Evolutionary conservation across 2,329 filamentous ascomycete genomes (phyloP).

Genomic region (Fusarium foetens): DNA sequence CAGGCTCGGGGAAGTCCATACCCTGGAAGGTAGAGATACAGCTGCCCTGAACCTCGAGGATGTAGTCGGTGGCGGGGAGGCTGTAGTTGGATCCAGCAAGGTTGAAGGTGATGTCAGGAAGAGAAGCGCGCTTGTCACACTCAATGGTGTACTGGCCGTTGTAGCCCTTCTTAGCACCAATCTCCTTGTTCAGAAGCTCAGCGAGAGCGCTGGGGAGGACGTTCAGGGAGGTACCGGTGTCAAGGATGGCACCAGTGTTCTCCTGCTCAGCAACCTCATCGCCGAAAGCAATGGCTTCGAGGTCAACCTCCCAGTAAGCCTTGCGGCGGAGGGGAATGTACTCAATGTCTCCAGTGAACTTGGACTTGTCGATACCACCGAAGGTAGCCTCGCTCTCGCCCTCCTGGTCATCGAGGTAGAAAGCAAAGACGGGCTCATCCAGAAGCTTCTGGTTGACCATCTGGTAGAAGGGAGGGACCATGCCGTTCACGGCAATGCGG

Average conservation of each 20-base stretch:
- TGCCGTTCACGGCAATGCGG: conserved; percentile 95
- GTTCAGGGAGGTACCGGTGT: conserved; percentile 98
- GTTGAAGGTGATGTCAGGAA: conserved; percentile 92
- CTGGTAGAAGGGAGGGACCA: conserved; percentile 95
- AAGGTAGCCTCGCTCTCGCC: conserved; percentile 89
- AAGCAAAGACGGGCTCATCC: conserved; percentile 93
- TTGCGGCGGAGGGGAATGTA: conserved; percentile 96
- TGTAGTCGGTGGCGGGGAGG: conserved; percentile 90
- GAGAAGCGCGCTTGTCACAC: conserved; percentile 81
- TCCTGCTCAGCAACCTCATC: conserved; percentile 88
- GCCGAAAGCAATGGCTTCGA: conserved; percentile 91
- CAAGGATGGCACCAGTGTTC: conserved; percentile 93
- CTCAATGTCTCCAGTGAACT: conserved; percentile 85
- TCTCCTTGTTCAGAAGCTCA: conserved; percentile 96
- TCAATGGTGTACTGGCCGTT: conserved; percentile 97
- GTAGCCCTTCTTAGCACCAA: conserved; percentile 97
- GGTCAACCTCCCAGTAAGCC: conserved; percentile 99
- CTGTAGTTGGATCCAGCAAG: conserved; percentile 93
- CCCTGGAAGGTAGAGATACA: conserved; percentile 99
- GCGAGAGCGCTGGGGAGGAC: conserved; percentile 90
- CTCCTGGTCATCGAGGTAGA: conserved; percentile 85
- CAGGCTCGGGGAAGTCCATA: conserved; percentile 89
- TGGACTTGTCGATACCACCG: conserved; percentile 84
- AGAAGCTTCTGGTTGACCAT: conserved; percentile 90
- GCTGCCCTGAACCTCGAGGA: conserved; percentile 92